phyloP scores from a whole-genome alignment of 2,329 filamentous ascomycete species.

The Fusarium abutilonis region DNA sequence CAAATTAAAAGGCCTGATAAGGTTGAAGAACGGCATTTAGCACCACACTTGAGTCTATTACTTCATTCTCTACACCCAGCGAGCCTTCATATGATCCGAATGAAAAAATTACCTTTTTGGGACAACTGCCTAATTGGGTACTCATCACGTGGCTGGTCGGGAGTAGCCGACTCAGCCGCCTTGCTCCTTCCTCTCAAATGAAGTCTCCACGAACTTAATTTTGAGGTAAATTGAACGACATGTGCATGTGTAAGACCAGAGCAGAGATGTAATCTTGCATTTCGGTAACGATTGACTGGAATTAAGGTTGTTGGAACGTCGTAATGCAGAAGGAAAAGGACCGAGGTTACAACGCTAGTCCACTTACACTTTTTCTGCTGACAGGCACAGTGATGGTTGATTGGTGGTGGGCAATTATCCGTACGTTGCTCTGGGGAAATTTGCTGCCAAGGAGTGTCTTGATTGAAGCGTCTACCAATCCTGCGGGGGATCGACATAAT shows the following conservation, averaged over 20 bases:
- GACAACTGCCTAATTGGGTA: background rate
- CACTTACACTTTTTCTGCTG: background rate
- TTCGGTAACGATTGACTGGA: too few species aligned
- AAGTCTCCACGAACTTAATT: background rate
- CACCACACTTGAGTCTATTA: too few species aligned
- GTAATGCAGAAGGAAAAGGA: background rate
- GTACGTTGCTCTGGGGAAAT: background rate
- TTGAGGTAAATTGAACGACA: too few species aligned
- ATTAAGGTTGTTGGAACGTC: too few species aligned
- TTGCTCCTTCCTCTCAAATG: background rate
- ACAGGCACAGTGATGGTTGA: background rate
- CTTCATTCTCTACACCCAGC: too few species aligned
- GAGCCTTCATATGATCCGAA: too few species aligned
- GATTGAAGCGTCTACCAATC: slow-evolving; percentile 36
- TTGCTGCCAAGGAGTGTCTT: slow-evolving; percentile 16
- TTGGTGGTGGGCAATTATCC: slow-evolving; percentile 30
- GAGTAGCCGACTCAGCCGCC: background rate
- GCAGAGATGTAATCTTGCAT: too few species aligned
- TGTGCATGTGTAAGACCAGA: background rate
- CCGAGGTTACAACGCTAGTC: background rate
- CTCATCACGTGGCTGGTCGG: background rate
- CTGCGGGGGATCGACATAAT: slow-evolving; percentile 34
- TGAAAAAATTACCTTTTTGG: background rate
- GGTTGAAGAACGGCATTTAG: too few species aligned
- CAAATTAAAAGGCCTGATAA: too few species aligned